phyloP scores from a whole-genome alignment of 1,284 basidiomycete species.

The Ustilago cynodontis region DNA sequence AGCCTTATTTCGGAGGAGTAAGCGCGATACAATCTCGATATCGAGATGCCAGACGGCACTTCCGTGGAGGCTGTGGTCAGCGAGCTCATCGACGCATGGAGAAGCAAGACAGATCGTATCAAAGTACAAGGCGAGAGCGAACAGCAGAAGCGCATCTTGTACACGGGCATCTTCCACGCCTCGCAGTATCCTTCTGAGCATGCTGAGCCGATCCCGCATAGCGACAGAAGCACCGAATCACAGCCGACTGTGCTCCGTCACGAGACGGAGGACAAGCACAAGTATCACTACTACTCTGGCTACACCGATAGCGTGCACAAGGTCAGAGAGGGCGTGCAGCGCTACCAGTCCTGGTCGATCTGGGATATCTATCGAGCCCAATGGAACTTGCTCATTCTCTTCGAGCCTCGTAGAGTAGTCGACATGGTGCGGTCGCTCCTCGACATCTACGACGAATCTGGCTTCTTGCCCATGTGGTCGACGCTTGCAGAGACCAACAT shows the following conservation, averaged over 20 bases:
- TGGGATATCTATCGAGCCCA: constrained; percentile 86
- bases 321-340: constrained; percentile 73
- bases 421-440: constrained; percentile 84
- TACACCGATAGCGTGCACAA: constrained; percentile 77
- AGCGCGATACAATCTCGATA: constrained; percentile 78
- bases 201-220: constrained; percentile 72
- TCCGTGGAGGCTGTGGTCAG: constrained; percentile 77
- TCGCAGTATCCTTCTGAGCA: constrained; percentile 83
- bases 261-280: constrained; percentile 16
- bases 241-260: background rate
- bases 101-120: constrained; percentile 79
- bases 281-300: constrained; percentile 78
- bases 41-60: constrained; percentile 71
- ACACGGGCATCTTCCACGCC: constrained; percentile 56
- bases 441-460: constrained; percentile 80
- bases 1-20: constrained; percentile 84
- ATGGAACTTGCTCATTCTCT: constrained; percentile 82
- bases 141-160: constrained; percentile 76
- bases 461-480: constrained; percentile 91
- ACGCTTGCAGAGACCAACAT: constrained; percentile 83
- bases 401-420: constrained; percentile 80
- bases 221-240: constrained; percentile 37
- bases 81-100: constrained; percentile 77
- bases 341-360: constrained; percentile 83
- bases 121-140: constrained; percentile 75